These are phyloP conservation scores for Darksidea phi DNA, from an alignment of 495 filamentous ascomycete species.

Conservation along the genomic window DNA sequence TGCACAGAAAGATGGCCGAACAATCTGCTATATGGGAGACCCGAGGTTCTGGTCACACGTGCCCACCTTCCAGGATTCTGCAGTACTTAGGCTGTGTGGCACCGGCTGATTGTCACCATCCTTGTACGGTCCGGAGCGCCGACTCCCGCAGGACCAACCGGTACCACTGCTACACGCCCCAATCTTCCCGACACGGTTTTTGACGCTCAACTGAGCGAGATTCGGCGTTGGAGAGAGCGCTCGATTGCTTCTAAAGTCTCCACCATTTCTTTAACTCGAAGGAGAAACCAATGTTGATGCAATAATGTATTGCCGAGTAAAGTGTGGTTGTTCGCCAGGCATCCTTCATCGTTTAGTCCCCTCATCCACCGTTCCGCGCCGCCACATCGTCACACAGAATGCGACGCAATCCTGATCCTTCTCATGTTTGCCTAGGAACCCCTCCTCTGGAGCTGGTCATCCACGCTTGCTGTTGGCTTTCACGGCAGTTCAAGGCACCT, in stretches of 20 bases:
- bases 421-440: neutral
- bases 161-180: neutral
- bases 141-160: neutral
- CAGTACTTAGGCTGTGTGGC: constrained; percentile 11
- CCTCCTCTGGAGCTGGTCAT: neutral
- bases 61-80: neutral
- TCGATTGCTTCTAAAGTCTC: too few species aligned
- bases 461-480: neutral
- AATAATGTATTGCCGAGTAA: too few species aligned
- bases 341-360: too few species aligned
- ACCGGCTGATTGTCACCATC: constrained; percentile 24
- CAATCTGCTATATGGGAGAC: neutral
- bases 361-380: neutral
- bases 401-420: neutral
- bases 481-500: neutral
- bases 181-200: neutral
- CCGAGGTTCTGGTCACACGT: neutral
- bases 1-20: neutral
- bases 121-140: constrained; percentile 25
- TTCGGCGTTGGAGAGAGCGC: too few species aligned
- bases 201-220: neutral
- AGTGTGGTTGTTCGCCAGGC: too few species aligned
- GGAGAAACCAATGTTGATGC: too few species aligned
- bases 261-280: too few species aligned
- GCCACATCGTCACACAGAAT: neutral